These are phyloP conservation scores for Ceratopteris richardii DNA, from an alignment of 75 land plant genomes.

Conservation along the genomic window DNA sequence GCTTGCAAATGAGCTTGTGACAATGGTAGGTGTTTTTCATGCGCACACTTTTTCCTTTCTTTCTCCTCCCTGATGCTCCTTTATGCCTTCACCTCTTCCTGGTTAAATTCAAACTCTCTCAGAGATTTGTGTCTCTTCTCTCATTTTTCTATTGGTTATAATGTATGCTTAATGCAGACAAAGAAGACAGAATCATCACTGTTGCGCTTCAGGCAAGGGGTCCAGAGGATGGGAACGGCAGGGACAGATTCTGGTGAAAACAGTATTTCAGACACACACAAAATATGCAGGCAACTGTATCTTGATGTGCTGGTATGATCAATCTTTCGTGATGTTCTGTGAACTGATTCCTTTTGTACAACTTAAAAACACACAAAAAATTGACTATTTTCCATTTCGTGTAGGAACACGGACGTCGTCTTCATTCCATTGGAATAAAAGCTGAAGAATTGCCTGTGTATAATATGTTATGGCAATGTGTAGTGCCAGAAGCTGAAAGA, in stretches of 20 bases:
- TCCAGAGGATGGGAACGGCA: slow-evolving; percentile 58
- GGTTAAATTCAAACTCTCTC: too few species aligned
- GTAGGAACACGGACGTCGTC: slow-evolving; percentile 90
- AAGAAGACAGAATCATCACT: slow-evolving; percentile 82
- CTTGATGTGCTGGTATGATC: slow-evolving; percentile 82
- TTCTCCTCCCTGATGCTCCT: too few species aligned
- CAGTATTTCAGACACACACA: slow-evolving; percentile 77
- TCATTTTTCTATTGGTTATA: too few species aligned
- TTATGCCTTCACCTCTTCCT: too few species aligned
- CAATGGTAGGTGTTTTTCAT: slow-evolving; percentile 44
- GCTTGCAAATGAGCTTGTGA: slow-evolving; percentile 64
- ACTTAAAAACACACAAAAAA: neutral
- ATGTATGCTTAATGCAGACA: slow-evolving; percentile 41
- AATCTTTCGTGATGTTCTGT: slow-evolving; percentile 1
- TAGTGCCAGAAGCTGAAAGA: slow-evolving; percentile 41
- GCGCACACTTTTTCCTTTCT: too few species aligned
- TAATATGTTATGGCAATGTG: slow-evolving; percentile 77
- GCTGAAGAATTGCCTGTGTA: slow-evolving; percentile 64
- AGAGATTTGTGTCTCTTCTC: too few species aligned
- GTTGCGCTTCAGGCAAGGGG: slow-evolving; percentile 60
- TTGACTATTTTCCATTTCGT: neutral
- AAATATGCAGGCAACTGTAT: slow-evolving; percentile 79
- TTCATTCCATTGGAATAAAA: slow-evolving; percentile 56
- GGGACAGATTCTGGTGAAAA: slow-evolving; percentile 56
- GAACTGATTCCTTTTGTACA: neutral